phyloP scores from a whole-genome alignment of 345 rosid species.

The Gossypium bickii region DNA sequence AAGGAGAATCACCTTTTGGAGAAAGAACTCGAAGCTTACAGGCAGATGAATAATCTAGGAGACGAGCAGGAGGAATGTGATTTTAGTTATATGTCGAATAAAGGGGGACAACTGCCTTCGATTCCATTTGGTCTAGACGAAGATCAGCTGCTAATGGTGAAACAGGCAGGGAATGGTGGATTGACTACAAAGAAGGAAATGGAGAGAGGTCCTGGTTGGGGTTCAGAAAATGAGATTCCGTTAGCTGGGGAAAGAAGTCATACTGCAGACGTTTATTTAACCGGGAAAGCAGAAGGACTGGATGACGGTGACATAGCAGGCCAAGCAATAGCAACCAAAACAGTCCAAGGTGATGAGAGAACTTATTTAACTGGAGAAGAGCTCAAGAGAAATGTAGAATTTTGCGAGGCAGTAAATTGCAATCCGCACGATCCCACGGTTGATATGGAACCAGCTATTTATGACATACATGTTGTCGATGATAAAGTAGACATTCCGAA shows the following conservation, averaged over 20 bases:
- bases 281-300: constrained; percentile 10
- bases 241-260: neutral
- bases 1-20: constrained; percentile 74
- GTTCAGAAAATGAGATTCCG: constrained; percentile 15
- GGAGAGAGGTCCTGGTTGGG: constrained; percentile 11
- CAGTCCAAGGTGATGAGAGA: constrained; percentile 8
- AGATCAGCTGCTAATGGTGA: constrained; percentile 6
- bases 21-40: constrained; percentile 66
- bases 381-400: constrained; percentile 17
- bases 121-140: constrained; percentile 23
- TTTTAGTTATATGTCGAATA: constrained; percentile 14
- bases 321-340: constrained; percentile 16
- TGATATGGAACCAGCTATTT: constrained; percentile 48
- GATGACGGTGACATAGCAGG: constrained; percentile 11
- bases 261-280: neutral
- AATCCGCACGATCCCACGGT: constrained; percentile 11
- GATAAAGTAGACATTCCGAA: constrained; percentile 26
- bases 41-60: constrained; percentile 39
- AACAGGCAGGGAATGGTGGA: constrained; percentile 11
- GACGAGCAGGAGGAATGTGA: constrained; percentile 26
- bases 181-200: constrained; percentile 16
- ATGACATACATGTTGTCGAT: constrained; percentile 70
- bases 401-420: constrained; percentile 15
- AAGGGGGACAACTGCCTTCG: constrained; percentile 11
- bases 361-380: constrained; percentile 24